Evolutionary conservation across 169 alveolate genomes (phyloP).

Genomic region (Plasmodium gallinaceum): DNA sequence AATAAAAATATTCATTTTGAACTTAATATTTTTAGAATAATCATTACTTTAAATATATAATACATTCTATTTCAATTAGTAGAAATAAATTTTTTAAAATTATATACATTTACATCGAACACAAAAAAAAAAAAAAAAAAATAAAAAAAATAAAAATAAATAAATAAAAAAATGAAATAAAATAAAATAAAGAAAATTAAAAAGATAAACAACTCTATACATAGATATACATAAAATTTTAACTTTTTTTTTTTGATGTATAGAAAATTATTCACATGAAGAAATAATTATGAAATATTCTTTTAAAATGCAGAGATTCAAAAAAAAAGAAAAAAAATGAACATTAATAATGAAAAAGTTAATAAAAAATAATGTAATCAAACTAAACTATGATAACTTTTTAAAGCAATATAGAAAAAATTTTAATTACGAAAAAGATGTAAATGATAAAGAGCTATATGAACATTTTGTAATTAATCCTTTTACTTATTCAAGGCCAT

Average conservation of each 20-base stretch:
- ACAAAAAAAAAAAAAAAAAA: no score
- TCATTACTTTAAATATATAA: no score
- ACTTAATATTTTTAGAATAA: no score
- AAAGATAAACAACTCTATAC: neutral
- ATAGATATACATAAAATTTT: neutral
- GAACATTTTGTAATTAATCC: constrained; percentile 67
- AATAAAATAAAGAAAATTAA: no score
- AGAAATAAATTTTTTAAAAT: no score
- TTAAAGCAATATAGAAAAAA: constrained; percentile 51
- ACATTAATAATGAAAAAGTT: constrained; percentile 52
- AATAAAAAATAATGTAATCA: constrained; percentile 73
- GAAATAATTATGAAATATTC: no score
- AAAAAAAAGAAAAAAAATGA: constrained; percentile 24
- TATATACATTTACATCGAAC: no score
- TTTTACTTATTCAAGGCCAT: constrained; percentile 56
- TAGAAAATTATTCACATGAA: no score
- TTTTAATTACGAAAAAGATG: constrained; percentile 19
- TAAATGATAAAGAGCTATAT: constrained; percentile 61
- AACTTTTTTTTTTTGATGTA: neutral
- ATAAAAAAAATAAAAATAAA: no score
- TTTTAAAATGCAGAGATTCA: constrained; percentile 1
- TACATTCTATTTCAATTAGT: no score
- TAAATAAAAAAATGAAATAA: no score
- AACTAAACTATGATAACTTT: constrained; percentile 63
- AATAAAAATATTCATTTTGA: no score